Evolutionary conservation across 2,329 filamentous ascomycete species (phyloP).

Genomic region (Exophiala spinifera): DNA sequence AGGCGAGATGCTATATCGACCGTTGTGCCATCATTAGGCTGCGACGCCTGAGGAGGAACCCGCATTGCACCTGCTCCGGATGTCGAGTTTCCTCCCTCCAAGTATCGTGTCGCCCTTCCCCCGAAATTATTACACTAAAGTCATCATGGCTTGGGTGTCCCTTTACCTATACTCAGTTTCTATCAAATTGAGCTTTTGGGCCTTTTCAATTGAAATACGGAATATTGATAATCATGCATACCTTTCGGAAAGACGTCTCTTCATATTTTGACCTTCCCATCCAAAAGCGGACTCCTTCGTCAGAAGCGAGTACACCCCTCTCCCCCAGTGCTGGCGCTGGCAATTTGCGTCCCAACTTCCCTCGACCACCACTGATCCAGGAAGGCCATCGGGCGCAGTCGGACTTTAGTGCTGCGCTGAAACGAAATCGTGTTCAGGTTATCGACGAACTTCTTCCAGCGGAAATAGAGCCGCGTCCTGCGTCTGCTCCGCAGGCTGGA

Average conservation of each 20-base stretch:
- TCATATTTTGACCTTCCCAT: constrained; percentile 20
- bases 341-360: background rate
- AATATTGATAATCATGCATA: constrained; percentile 2
- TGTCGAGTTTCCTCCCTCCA: too few relatives aligned
- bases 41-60: too few relatives aligned
- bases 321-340: constrained; percentile 3
- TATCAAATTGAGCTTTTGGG: too few relatives aligned
- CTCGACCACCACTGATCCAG: background rate
- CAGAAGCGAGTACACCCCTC: background rate
- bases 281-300: background rate
- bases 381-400: constrained; percentile 4
- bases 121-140: too few relatives aligned
- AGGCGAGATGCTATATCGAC: background rate
- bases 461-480: background rate
- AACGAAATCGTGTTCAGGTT: constrained; percentile 10
- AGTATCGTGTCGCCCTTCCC: too few relatives aligned
- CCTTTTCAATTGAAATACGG: background rate
- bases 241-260: constrained; percentile 7
- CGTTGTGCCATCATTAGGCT: too few relatives aligned
- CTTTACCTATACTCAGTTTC: too few relatives aligned
- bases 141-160: too few relatives aligned
- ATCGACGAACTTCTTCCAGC: background rate
- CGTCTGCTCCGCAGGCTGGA: background rate
- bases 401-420: constrained; percentile 11
- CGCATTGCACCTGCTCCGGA: too few relatives aligned